Percentiles rank a stretch among this genome's conserved stretches.
phyloP scores from a whole-genome alignment of 768 basidiomycete species.

The Lyophyllum decastes region DNA sequence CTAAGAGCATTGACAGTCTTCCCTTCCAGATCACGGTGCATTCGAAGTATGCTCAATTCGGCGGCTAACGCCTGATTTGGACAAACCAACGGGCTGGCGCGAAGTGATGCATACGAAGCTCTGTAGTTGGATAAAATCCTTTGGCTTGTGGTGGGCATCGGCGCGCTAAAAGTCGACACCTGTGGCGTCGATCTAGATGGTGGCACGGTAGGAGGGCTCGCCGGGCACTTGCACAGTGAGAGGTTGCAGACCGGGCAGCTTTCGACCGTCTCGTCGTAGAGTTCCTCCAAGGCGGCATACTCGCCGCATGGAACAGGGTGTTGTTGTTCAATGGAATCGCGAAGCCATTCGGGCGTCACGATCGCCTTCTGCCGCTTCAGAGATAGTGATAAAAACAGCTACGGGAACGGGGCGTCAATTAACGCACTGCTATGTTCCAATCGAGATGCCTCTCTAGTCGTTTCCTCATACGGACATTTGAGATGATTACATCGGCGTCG shows the following conservation, averaged over 20 bases:
- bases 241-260: conserved; percentile 41
- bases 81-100: conserved; percentile 68
- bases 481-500: conserved; percentile 67
- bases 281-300: conserved; percentile 57
- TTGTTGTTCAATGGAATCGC: conserved; percentile 50
- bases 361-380: conserved; percentile 62
- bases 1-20: conserved; percentile 67
- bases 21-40: conserved; percentile 64
- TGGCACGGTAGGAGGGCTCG: neutral
- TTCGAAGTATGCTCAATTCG: conserved; percentile 62
- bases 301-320: conserved; percentile 48
- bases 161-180: conserved; percentile 1
- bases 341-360: conserved; percentile 74
- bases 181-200: neutral
- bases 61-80: conserved; percentile 63
- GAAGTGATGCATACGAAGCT: conserved; percentile 56
- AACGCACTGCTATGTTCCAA: conserved; percentile 64
- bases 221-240: conserved; percentile 4
- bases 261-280: conserved; percentile 46
- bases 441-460: conserved; percentile 71
- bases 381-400: neutral
- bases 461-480: conserved; percentile 63
- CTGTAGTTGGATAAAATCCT: conserved; percentile 31
- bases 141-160: conserved; percentile 9
- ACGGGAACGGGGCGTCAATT: neutral